Evolutionary conservation across 73 alveolate genomes (phyloP), one percentile per base, ranked within the genome.

Genomic region (Paramecium octaurelia): DNA sequence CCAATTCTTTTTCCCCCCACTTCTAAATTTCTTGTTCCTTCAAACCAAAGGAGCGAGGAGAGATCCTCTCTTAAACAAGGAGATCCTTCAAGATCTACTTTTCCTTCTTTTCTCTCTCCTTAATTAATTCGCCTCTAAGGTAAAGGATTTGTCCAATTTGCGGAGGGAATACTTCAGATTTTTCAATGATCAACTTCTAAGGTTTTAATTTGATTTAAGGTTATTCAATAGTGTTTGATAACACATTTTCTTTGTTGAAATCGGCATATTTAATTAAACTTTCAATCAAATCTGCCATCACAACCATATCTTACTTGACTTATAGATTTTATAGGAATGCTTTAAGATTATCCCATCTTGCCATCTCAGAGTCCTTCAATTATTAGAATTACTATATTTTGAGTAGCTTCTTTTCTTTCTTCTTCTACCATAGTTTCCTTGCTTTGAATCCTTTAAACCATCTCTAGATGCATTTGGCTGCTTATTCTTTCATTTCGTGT

Each of bases 11-110:
- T 46, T 80, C 46, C 18, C 91, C 73, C 91, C 91, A 80, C 12
- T 35, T 80, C n/a, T 16, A 18, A 4, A 80, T 80, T 44, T 80
- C 91, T 46, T 80, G 12, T 14, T 80, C 91, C 24, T 48, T 80
- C 24, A 31, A 43, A 5, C 91, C 91, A 80, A 80, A 80, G 11
- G 91, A 80, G 7, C 91, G 35, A 43, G 91, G 91, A 21, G 91
- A 80, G 7, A 80, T 80, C 6, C 91, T n/a, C 38, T 80, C 91
- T 43, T 44, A 46, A 21, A 80, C 57, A 20, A 80, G 29, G 4
- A 80, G 70, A 40, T 80, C 70, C 16, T 80, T 80, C 16, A 80
- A 35, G 4, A 80, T 40, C 12, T 80, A 12, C 18, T 80, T 80
- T 46, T 80, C 91, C 11, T 80, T 80, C 48, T 46, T 20, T 48